These are phyloP conservation scores for Maudiozyma bulderi DNA, from an alignment of 805 yeast genomes.

Conservation along the genomic window DNA sequence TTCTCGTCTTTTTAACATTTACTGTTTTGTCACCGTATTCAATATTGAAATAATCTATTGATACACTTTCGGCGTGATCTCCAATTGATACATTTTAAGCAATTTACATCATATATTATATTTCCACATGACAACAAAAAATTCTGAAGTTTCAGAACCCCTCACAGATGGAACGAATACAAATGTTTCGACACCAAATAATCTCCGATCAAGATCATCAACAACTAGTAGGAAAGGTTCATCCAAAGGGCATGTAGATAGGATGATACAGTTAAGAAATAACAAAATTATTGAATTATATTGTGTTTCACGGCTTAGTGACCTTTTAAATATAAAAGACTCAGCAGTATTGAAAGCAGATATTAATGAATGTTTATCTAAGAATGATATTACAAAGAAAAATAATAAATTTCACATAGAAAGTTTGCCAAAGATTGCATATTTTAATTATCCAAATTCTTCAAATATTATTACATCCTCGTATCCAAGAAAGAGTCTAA, in stretches of 20 bases:
- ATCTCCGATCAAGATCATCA: not conserved
- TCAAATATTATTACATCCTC: not conserved
- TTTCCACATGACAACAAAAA: no score
- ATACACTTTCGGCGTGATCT: no score
- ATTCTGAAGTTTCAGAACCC: no score
- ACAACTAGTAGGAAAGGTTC: not conserved
- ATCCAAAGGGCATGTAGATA: constrained; percentile 10
- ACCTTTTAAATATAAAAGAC: constrained; percentile 34
- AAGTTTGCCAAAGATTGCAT: constrained; percentile 18
- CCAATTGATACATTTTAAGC: no score
- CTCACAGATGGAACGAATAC: no score
- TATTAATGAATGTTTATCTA: constrained; percentile 38
- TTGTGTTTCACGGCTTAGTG: constrained; percentile 45
- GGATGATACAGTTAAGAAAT: constrained; percentile 42
- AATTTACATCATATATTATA: no score
- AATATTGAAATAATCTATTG: no score
- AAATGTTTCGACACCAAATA: not conserved
- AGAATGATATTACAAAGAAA: constrained; percentile 41
- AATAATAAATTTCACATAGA: constrained; percentile 32
- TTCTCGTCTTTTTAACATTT: no score
- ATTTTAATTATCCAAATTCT: constrained; percentile 3
- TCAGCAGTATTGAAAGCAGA: constrained; percentile 31
- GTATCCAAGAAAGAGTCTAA: constrained; percentile 2
- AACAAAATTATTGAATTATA: constrained; percentile 53
- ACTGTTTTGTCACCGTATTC: no score